A percentile compares a stretch with the other conserved stretches of the same genome.
Evolutionary conservation across 192 early-diverging fungal species (phyloP).

Genomic region (Paraglomus brasilianum): DNA sequence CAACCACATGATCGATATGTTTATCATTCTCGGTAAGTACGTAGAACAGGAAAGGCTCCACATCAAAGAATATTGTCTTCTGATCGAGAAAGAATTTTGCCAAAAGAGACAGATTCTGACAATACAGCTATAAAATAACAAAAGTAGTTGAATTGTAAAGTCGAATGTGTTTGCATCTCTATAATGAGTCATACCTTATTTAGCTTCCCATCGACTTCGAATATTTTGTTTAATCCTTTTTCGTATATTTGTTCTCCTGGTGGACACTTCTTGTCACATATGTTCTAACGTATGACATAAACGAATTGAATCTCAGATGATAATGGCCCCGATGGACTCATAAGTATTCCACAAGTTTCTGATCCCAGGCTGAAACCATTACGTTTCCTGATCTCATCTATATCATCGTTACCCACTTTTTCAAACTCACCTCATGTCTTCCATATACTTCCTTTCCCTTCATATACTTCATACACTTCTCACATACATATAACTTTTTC

Average conservation of each 20-base stretch:
- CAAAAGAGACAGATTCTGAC: slow-evolving; percentile 91
- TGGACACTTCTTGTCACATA: slow-evolving; percentile 60
- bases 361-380: slow-evolving; percentile 3
- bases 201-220: slow-evolving; percentile 86
- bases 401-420: slow-evolving; percentile 27
- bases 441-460: slow-evolving; percentile 62
- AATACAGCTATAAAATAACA: slow-evolving; percentile 67
- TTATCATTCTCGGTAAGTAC: slow-evolving; percentile 65
- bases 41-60: slow-evolving; percentile 93
- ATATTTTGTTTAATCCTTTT: slow-evolving; percentile 63
- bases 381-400: background rate
- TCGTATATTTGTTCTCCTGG: slow-evolving; percentile 85
- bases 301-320: background rate
- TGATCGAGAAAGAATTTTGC: slow-evolving; percentile 96
- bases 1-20: slow-evolving; percentile 67
- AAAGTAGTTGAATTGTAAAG: background rate
- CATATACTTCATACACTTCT: slow-evolving; percentile 94
- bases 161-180: background rate
- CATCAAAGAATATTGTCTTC: slow-evolving; percentile 95
- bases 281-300: slow-evolving; percentile 39
- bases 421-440: slow-evolving; percentile 56
- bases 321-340: background rate
- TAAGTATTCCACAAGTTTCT: background rate
- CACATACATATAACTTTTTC: slow-evolving; percentile 80
- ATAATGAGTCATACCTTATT: slow-evolving; percentile 58